phyloP scores from a whole-genome alignment of 2,329 filamentous ascomycete genomes.

The Anthostomella pinea region DNA sequence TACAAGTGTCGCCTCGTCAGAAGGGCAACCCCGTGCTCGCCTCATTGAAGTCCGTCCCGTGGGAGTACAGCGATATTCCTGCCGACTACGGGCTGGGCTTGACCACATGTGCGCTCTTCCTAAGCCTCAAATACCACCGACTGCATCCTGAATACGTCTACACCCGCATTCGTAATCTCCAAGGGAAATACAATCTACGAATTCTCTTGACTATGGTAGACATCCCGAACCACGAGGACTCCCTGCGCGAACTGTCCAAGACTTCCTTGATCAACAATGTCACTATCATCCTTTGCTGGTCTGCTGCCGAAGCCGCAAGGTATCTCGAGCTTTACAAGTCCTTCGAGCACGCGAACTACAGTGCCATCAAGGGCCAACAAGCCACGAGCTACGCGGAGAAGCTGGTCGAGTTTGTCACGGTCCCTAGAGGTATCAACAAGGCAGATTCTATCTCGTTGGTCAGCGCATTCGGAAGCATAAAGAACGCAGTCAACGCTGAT shows the following conservation, averaged over 20 bases:
- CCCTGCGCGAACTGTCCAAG: conserved; percentile 85
- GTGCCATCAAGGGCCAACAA: conserved; percentile 82
- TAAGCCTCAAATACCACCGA: conserved; percentile 95
- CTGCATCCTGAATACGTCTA: conserved; percentile 98
- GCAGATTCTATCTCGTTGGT: conserved; percentile 89
- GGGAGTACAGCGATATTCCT: conserved; percentile 97
- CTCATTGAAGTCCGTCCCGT: conserved; percentile 75
- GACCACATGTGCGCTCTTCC: conserved; percentile 87
- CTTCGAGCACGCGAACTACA: conserved; percentile 79
- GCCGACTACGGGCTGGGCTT: conserved; percentile 87
- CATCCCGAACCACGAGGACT: conserved; percentile 90
- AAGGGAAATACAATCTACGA: conserved; percentile 82
- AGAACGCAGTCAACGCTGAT: conserved; percentile 81
- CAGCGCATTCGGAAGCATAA: conserved; percentile 85
- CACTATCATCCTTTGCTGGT: conserved; percentile 92
- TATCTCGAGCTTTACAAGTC: conserved; percentile 96
- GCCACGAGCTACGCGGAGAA: conserved; percentile 80
- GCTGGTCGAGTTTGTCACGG: conserved; percentile 88
- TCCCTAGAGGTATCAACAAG: conserved; percentile 87
- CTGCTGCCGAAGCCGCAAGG: conserved; percentile 84
- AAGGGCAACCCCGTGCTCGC: conserved; percentile 93
- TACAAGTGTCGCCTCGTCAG: conserved; percentile 87
- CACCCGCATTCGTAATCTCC: conserved; percentile 79
- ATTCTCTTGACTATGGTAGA: conserved; percentile 90
- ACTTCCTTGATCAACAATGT: conserved; percentile 90